Evolutionary conservation across 169 alveolate genomes (phyloP), one percentile per base, ranked within the genome.

Genomic region (Perkinsus olseni): DNA sequence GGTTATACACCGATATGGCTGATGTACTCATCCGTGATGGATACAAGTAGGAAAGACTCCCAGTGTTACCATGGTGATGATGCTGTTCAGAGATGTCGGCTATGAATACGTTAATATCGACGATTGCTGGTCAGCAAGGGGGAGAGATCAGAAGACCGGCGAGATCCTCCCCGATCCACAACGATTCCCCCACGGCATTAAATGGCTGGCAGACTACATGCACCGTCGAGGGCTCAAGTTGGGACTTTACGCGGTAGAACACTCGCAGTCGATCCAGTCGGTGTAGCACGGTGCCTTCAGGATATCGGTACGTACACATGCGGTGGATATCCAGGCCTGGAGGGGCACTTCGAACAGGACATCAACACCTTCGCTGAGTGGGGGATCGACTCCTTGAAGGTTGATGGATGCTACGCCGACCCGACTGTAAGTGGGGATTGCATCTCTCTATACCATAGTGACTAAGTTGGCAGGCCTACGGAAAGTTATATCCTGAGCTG

Each of bases 291-390:
- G n/a, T n/a, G n/a, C 82, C 17, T 24, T 0, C 34, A 62, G 82
- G 97, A 95, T 93, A 97, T 97, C 45, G 98, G 98, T 38, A 93
- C 91, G 45, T 93, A 92, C 74, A 96, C 97, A 0, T 97, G 98
- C 51, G 92, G 93, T 28, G 96, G 96, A 34, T 94, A 96, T 31
- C 96, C 97, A 38, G 98, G 97, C 3, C 94, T 97, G n/a, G 94
- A 95, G 51, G 96, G 96, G 13, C 93, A 94, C 93, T 97, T 96
- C 92, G 95, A 95, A 31, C 93, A 74, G 38, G 98, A 96, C 95
- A 97, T 97, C 0, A 0, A 95, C 48, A 94, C 94, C n/a, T 96
- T 95, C 74, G 96, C 97, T 13, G 95, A 93, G n/a, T 96, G 97
- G 97, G 97, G 95, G 82, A 95, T 95, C 39, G 97, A 95, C 91